Conservation (phyloP, 176 grass and related monocot species). For the Hsuehochloa calcarea region DNA sequence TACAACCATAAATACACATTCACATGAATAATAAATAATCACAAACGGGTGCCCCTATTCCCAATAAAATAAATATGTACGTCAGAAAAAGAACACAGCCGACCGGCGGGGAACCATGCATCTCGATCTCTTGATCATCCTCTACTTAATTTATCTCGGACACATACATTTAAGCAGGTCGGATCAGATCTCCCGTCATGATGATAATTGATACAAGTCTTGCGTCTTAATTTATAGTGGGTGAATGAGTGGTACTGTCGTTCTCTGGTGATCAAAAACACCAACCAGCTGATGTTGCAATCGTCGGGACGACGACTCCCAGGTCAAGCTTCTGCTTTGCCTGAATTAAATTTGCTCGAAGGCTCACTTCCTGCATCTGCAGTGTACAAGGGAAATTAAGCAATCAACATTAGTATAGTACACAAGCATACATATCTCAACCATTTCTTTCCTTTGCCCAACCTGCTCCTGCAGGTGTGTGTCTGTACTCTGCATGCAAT, state of each 20-base stretch:
- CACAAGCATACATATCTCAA: background rate
- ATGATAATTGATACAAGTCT: background rate
- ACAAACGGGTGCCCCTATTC: background rate
- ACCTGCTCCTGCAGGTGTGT: background rate
- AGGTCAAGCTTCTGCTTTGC: conserved; percentile 37
- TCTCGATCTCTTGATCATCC: background rate
- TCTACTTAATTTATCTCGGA: conserved; percentile 20
- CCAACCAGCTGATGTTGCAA: conserved; percentile 28
- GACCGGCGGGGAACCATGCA: background rate
- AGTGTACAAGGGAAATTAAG: background rate
- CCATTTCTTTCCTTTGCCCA: background rate
- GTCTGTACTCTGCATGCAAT: background rate
- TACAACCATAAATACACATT: background rate
- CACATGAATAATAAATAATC: background rate
- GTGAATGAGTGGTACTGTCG: conserved; percentile 13
- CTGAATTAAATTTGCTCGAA: conserved; percentile 71
- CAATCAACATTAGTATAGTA: background rate
- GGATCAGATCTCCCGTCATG: background rate
- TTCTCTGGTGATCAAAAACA: conserved; percentile 32
- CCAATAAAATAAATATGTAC: conserved; percentile 1
- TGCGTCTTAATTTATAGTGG: conserved; percentile 17
- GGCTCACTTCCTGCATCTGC: conserved; percentile 78
- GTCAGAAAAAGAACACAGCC: background rate
- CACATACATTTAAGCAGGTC: background rate
- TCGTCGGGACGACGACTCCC: background rate